Conservation (phyloP, 108 stramenopile genomes). For the Pseudonitzschia pungens region DNA sequence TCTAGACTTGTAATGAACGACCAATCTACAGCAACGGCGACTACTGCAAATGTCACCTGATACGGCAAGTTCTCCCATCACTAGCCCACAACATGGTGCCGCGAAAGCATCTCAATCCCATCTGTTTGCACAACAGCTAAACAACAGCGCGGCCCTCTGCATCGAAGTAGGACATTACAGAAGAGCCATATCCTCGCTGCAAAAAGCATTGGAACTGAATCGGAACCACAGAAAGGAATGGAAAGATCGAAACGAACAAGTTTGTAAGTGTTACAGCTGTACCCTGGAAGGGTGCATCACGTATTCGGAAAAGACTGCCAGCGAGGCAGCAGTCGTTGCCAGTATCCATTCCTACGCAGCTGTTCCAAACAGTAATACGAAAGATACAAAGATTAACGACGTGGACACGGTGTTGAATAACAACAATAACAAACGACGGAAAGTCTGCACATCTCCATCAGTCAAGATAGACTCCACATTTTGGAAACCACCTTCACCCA, state of each 20-base stretch:
- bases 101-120: not conserved
- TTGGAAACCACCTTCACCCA: not conserved
- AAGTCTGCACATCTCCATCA: not conserved
- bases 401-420: not conserved
- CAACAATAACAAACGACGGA: not conserved
- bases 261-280: slow-evolving; percentile 1
- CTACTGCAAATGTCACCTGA: no score
- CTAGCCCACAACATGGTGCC: not conserved
- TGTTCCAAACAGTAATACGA: not conserved
- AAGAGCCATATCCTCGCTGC: slow-evolving; percentile 1
- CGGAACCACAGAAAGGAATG: not conserved
- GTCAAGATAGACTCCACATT: not conserved
- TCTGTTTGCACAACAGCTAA: slow-evolving; percentile 7
- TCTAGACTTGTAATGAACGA: no score
- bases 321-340: not conserved
- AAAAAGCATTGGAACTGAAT: slow-evolving; percentile 1
- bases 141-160: slow-evolving; percentile 8
- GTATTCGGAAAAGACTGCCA: slow-evolving; percentile 4
- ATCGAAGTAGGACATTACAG: slow-evolving; percentile 8
- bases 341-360: not conserved
- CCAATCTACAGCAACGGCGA: no score
- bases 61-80: no score
- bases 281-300: slow-evolving; percentile 4
- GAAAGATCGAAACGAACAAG: not conserved
- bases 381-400: not conserved